Conservation (phyloP, 108 stramenopile species). For the Poteriospumella lacustris region DNA sequence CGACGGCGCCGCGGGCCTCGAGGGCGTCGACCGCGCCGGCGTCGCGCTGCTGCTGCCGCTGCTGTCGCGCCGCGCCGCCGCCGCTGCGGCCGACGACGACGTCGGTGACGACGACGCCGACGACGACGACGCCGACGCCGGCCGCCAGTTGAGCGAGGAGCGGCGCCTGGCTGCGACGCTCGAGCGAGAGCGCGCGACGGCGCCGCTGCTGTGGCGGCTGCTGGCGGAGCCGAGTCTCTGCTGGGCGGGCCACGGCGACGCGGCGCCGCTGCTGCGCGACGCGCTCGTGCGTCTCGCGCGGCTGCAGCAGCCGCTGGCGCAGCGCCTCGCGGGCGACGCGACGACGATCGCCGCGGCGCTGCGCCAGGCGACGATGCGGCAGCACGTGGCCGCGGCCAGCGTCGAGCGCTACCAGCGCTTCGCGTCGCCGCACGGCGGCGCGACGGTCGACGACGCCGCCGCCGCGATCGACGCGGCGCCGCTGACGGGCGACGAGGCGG, state of each 20-base stretch:
- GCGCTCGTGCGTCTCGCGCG: neutral
- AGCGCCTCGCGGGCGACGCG: neutral
- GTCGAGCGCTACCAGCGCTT: neutral
- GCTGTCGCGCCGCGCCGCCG: no score
- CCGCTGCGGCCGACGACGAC: neutral
- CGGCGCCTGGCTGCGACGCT: neutral
- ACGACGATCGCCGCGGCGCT: neutral
- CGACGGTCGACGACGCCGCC: neutral
- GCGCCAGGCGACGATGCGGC: no score
- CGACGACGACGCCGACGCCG: neutral
- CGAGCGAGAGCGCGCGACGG: neutral
- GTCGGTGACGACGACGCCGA: neutral
- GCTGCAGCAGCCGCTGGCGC: neutral
- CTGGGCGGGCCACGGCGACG: no score
- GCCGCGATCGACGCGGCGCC: neutral
- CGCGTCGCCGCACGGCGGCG: neutral
- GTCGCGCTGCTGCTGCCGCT: no score
- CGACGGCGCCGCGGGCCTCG: no score
- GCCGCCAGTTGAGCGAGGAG: neutral
- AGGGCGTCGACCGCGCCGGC: no score
- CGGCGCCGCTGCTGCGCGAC: neutral
- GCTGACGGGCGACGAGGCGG: neutral
- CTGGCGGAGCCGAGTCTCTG: neutral
- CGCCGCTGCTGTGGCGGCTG: neutral
- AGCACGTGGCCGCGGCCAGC: neutral